Conservation (phyloP, 139 green algal genomes). For the Chlorella sp. region DNA sequence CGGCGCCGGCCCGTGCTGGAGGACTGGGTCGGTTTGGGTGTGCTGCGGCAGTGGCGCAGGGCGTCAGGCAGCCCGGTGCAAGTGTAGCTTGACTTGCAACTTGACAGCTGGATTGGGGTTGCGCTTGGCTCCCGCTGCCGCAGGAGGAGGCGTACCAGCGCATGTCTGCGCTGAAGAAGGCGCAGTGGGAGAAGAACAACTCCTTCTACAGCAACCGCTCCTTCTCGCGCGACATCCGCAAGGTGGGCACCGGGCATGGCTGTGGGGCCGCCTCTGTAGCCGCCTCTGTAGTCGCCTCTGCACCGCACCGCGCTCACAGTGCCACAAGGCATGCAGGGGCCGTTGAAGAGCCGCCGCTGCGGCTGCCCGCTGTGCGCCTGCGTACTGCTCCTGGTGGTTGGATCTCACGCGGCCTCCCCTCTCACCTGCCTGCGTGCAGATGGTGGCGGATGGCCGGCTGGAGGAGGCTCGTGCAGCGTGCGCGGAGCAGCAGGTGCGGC, state of each 20-base stretch:
- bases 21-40: no score
- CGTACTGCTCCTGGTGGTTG: background rate
- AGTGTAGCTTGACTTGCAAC: no score
- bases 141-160: slow-evolving; percentile 45
- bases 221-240: slow-evolving; percentile 36
- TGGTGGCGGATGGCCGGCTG: slow-evolving; percentile 39
- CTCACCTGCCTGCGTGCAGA: background rate
- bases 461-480: slow-evolving; percentile 44
- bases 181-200: slow-evolving; percentile 39
- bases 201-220: slow-evolving; percentile 47
- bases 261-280: no score
- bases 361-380: background rate
- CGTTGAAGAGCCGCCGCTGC: no score
- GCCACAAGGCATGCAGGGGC: no score
- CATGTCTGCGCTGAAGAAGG: slow-evolving; percentile 19
- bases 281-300: no score
- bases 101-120: no score
- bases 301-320: no score
- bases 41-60: no score
- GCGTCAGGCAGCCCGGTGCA: no score
- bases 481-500: slow-evolving; percentile 31
- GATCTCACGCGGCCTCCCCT: background rate
- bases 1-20: no score
- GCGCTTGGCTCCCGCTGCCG: background rate
- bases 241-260: slow-evolving; percentile 22